phyloP scores from a whole-genome alignment of 805 yeast genomes.

The Kluyveromyces dobzhanskii region DNA sequence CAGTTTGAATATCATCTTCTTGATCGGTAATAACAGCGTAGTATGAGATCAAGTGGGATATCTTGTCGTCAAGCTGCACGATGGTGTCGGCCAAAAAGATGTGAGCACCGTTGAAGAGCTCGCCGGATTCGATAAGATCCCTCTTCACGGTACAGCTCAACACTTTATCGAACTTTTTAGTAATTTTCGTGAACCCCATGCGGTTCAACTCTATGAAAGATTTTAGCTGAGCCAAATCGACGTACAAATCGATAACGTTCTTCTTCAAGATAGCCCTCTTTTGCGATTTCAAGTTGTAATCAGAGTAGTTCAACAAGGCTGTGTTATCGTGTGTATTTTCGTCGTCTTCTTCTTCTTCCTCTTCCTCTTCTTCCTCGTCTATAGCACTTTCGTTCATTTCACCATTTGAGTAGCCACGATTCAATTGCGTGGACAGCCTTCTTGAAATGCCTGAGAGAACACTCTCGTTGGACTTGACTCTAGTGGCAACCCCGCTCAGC shows the following conservation, averaged over 20 bases:
- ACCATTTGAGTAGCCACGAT: conserved; percentile 2
- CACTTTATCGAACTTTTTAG: conserved; percentile 85
- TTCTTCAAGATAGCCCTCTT: conserved; percentile 60
- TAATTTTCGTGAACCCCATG: conserved; percentile 79
- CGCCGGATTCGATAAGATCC: conserved; percentile 37
- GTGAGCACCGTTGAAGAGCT: conserved; percentile 40
- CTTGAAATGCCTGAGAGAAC: conserved; percentile 13
- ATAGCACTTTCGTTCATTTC: conserved; percentile 25
- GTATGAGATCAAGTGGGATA: conserved; percentile 43
- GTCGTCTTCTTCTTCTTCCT: conserved; percentile 33
- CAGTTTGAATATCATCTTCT: conserved; percentile 31
- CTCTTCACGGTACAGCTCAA: conserved; percentile 46
- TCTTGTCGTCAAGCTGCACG: conserved; percentile 40
- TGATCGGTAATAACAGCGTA: conserved; percentile 44
- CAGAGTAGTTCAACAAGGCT: conserved; percentile 42
- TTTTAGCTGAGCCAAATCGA: conserved; percentile 69
- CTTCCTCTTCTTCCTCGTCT: conserved; percentile 26
- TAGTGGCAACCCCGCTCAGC: conserved; percentile 1
- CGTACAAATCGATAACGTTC: conserved; percentile 54
- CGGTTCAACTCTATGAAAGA: conserved; percentile 77
- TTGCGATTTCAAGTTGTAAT: conserved; percentile 42
- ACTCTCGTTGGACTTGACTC: conserved; percentile 2
- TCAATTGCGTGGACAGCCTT: conserved; percentile 4
- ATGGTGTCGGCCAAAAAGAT: conserved; percentile 48
- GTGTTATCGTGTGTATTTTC: conserved; percentile 35